Percentiles rank a stretch among this genome's conserved stretches.
Evolutionary conservation across 2,329 filamentous ascomycete species (phyloP).

Genomic region (Trichoderma simmonsii): DNA sequence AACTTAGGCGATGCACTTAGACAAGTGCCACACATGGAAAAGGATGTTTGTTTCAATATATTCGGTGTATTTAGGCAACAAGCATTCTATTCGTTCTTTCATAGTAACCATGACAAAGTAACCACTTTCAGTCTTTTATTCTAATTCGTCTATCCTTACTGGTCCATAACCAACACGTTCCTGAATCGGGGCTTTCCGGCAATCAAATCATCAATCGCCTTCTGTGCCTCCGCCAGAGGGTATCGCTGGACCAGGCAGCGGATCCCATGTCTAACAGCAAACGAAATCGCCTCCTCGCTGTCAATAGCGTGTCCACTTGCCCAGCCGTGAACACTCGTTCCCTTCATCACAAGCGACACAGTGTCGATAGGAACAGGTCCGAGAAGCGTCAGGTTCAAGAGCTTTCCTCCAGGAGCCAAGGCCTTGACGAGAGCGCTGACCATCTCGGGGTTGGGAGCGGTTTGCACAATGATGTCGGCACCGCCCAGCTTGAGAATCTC

Average conservation of each 20-base stretch:
- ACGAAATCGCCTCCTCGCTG: conserved; percentile 63
- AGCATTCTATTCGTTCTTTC: background rate
- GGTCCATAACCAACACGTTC: conserved; percentile 41
- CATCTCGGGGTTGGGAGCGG: conserved; percentile 57
- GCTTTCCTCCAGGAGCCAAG: conserved; percentile 52
- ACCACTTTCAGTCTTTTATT: too few species aligned
- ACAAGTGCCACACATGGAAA: background rate
- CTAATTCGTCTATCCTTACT: conserved; percentile 21
- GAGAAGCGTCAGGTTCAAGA: conserved; percentile 57
- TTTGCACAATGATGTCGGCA: conserved; percentile 59
- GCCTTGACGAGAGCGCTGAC: conserved; percentile 53
- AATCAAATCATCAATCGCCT: conserved; percentile 43
- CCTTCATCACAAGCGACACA: conserved; percentile 42
- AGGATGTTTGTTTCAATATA: background rate
- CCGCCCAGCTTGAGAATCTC: conserved; percentile 58
- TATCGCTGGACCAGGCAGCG: conserved; percentile 65
- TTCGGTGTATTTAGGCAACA: background rate
- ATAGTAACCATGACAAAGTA: too few species aligned
- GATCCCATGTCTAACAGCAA: conserved; percentile 59
- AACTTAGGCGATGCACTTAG: background rate
- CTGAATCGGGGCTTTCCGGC: conserved; percentile 45
- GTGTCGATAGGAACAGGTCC: conserved; percentile 46
- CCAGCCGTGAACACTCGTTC: conserved; percentile 60
- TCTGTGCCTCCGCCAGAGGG: conserved; percentile 49
- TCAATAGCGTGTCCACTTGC: conserved; percentile 62